Evolutionary conservation across 164 flowering plant genomes (phyloP), one percentile per base, ranked within the genome.

Genomic region (Piper betle): DNA sequence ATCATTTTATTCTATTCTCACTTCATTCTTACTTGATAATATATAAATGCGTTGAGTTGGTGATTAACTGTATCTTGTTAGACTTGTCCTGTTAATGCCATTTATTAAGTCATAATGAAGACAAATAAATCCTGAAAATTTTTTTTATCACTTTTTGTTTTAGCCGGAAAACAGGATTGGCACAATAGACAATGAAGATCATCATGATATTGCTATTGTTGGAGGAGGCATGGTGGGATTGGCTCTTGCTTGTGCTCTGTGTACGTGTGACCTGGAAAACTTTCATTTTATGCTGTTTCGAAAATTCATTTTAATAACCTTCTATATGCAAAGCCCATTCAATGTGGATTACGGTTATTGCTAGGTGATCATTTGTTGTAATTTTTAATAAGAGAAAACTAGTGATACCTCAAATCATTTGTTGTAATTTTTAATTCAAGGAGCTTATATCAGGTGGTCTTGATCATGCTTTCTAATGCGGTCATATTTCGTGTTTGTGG

Each of bases 141-240:
- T 46, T 46, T 46, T 12, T 46, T 46, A 3, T 46, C 10, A 46
- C 33, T 38, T 53, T 53, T 60, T 52, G 25, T 53, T 68, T 65
- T 20, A 33, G 68, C 17, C 48, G 61, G 67, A 55, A 65, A 75
- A 60, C 62, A 75, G 77, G 67, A 71, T 19, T 41, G 65, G 57
- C 53, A 39, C 52, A 11, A 50, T 37, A 18, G 62, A 62, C 68
- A 64, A 61, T 37, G 46, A 55, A 63, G 72, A 74, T 52, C 80
- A 72, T 38, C 75, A 82, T 78, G 99, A 93, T 67, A 65, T 90
- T 78, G 97, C 99, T 64, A 84, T 93, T 57, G 87, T 93, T 77
- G 99, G 99, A 63, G 99, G 99, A 37, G 97, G 99, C 78, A 81
- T 93, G 99, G 99, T 93, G 71, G 99, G 99, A 58, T 78, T 91